Percentiles rank a stretch among this genome's conserved stretches.
Evolutionary conservation across 2,329 filamentous ascomycete genomes (phyloP).

Genomic region (Lasiodiplodia citricola): DNA sequence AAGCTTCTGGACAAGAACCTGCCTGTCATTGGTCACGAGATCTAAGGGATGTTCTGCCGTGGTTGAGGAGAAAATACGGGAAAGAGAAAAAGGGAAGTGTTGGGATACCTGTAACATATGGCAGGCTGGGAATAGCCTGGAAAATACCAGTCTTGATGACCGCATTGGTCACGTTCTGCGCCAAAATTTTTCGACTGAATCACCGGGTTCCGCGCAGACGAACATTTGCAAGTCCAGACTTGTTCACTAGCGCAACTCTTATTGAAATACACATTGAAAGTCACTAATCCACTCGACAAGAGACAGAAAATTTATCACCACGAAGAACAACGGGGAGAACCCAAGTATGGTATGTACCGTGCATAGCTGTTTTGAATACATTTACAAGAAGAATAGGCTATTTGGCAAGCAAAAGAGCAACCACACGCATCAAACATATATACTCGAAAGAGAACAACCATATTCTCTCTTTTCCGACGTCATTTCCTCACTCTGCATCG

Average conservation of each 20-base stretch:
- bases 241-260: neutral
- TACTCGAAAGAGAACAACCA: neutral
- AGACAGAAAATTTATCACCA: neutral
- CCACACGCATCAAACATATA: constrained; percentile 9
- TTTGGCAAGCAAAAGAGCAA: neutral
- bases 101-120: constrained; percentile 15
- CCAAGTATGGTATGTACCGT: neutral
- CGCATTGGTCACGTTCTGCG: neutral
- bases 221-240: neutral
- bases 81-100: neutral
- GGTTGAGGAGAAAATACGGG: neutral
- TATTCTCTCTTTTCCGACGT: neutral
- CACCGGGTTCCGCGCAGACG: neutral
- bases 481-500: neutral
- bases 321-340: neutral
- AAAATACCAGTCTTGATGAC: constrained; percentile 1
- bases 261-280: neutral
- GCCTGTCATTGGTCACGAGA: constrained; percentile 11
- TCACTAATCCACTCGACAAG: neutral
- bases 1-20: constrained; percentile 56
- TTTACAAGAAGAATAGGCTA: constrained; percentile 21
- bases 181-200: neutral
- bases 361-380: constrained; percentile 21
- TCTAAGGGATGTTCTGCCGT: neutral
- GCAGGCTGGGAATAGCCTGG: neutral